Conservation (phyloP, 169 alveolate genomes). For the Eimeria maxima region DNA sequence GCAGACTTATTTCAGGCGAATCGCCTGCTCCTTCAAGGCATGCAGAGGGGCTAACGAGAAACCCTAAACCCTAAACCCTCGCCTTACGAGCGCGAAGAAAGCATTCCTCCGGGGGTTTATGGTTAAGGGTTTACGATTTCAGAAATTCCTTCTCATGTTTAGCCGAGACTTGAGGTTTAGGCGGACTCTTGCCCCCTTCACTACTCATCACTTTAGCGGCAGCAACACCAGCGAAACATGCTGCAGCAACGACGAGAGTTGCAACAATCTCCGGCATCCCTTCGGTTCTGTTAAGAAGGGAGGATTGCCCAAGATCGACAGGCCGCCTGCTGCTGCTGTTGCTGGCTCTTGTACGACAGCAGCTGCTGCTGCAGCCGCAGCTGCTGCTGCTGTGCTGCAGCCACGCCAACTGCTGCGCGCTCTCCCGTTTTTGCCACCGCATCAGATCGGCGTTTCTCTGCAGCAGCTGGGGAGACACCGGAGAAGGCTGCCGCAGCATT, state of each 20-base stretch:
- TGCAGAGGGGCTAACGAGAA: background rate
- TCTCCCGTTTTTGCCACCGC: slow-evolving; percentile 13
- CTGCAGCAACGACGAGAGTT: too few relatives aligned
- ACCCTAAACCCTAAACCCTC: slow-evolving; percentile 17
- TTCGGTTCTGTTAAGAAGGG: too few relatives aligned
- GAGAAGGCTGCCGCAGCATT: background rate
- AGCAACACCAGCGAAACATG: background rate
- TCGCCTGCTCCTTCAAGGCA: background rate
- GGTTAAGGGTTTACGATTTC: slow-evolving; percentile 18
- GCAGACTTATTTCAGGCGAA: background rate
- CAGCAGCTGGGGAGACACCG: slow-evolving; percentile 15
- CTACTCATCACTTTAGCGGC: background rate
- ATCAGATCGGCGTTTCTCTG: background rate
- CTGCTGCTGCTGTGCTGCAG: too few relatives aligned
- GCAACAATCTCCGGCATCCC: too few relatives aligned
- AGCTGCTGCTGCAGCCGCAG: too few relatives aligned
- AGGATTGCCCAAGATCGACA: too few relatives aligned
- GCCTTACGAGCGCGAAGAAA: background rate
- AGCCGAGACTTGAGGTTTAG: too few relatives aligned
- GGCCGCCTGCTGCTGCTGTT: too few relatives aligned
- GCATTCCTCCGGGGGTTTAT: background rate
- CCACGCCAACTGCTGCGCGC: slow-evolving; percentile 4
- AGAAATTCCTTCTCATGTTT: too few relatives aligned
- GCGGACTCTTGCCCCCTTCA: background rate
- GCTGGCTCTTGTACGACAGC: too few relatives aligned